Evolutionary conservation across 1,284 basidiomycete genomes (phyloP), one percentile per base, ranked within the genome.

Genomic region (Fomitopsis pinicola): DNA sequence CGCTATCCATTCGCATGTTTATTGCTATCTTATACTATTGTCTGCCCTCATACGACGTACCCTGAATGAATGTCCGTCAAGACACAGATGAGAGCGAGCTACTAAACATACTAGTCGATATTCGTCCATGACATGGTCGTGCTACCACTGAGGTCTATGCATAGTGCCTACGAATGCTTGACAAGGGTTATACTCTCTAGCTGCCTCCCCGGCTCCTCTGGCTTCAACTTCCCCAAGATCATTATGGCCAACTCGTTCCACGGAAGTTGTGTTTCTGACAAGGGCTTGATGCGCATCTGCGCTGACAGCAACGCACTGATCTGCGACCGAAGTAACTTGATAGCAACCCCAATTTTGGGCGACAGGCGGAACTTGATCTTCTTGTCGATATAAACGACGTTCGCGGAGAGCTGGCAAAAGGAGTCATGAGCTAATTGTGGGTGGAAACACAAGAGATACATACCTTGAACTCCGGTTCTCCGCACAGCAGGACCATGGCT

Each of bases 401-500:
- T 82, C 0, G 94, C 87, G 19, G 87, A 78, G 42, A 93, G 77
- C 92, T 97, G 45, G 12, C 26, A 52, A 59, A 53, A 58, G 42
- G 52, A 58, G 48, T n/a, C 55, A 17, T 55, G n/a, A 44, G 2
- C 33, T 1, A 44, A 17, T 26, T 19, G 1, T 14, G 59, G 15
- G 60, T 33, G 55, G 40, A 52, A 19, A 17, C 30, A 36, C 46
- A 35, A 19, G 19, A 19, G 44, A 28, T 8, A 64, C 78, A 57
- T 61, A 92, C 93, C 82, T 92, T 95, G 77, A 93, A 91, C 64
- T 99, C 97, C 14, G 85, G 81, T 67, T 98, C 97, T 2, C 97
- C 97, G 66, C 96, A 98, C 0, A 98, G 77, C 28, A 98, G 78
- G 19, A 94, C 73, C 53, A 99, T 75, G 1, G 93, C 86, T 35